phyloP scores from a whole-genome alignment of 306 rosid species.

The Vigna hirtella region DNA sequence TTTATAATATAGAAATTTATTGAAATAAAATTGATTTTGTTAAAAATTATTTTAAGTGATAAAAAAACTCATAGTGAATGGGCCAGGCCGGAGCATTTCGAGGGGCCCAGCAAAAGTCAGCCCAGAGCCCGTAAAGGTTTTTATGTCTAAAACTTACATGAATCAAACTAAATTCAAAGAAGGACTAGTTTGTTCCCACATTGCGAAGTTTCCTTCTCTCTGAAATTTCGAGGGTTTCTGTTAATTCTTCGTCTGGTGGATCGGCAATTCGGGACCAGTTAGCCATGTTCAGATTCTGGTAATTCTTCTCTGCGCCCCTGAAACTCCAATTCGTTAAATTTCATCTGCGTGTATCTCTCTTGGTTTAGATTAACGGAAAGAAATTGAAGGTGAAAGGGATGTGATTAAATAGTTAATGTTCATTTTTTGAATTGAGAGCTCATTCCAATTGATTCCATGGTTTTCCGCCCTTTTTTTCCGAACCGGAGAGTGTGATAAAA shows the following conservation, averaged over 20 bases:
- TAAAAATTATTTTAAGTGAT: not conserved
- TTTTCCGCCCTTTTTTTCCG: not conserved
- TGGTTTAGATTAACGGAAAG: not conserved
- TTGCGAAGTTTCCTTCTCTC: conserved; percentile 29
- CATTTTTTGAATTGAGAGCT: not conserved
- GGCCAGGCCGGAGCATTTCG: not conserved
- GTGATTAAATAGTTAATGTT: not conserved
- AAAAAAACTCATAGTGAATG: not conserved
- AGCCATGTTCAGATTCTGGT: conserved; percentile 91
- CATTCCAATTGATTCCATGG: not conserved
- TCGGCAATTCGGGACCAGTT: conserved; percentile 35
- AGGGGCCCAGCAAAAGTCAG: not conserved
- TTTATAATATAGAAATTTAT: not conserved
- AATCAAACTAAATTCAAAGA: not conserved
- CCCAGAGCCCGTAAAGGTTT: not conserved
- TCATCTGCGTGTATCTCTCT: not conserved
- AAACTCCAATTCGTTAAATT: not conserved
- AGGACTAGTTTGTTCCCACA: not conserved
- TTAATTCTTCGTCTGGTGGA: conserved; percentile 2
- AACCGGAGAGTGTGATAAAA: not conserved
- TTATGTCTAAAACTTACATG: not conserved
- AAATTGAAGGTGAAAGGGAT: not conserved
- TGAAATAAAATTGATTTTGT: not conserved
- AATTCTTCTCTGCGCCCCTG: conserved; percentile 16
- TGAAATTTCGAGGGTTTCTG: conserved; percentile 46